phyloP scores from a whole-genome alignment of 768 basidiomycete genomes.

The Antrodiella citrinella region DNA sequence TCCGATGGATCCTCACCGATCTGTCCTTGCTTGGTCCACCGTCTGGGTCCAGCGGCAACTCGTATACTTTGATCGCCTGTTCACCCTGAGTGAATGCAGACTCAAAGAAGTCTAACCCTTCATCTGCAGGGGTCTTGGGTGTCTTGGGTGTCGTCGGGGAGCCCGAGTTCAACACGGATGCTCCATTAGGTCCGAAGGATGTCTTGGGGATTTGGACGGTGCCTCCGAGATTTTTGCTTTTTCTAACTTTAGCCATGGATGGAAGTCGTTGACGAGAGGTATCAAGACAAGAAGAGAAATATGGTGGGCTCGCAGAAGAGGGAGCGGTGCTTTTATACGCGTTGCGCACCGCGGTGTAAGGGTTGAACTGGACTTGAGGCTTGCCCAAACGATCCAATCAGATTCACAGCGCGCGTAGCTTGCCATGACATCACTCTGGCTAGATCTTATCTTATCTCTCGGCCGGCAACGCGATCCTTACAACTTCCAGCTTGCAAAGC shows the following conservation, averaged over 20 bases:
- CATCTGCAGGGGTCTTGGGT: slow-evolving; percentile 88
- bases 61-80: slow-evolving; percentile 72
- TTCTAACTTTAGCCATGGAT: background rate
- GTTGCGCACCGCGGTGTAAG: too few species aligned
- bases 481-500: too few species aligned
- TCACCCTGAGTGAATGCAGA: slow-evolving; percentile 43
- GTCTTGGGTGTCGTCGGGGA: slow-evolving; percentile 31
- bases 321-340: too few species aligned
- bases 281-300: background rate
- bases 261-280: background rate
- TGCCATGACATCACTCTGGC: too few species aligned
- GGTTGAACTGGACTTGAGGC: too few species aligned
- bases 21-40: slow-evolving; percentile 84
- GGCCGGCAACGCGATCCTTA: too few species aligned
- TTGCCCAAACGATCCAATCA: too few species aligned
- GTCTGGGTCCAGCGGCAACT: slow-evolving; percentile 79
- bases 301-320: background rate
- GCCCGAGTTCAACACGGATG: background rate
- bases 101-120: slow-evolving; percentile 84
- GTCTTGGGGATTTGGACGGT: background rate
- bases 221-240: background rate
- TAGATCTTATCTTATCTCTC: too few species aligned
- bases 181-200: background rate
- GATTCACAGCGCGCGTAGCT: too few species aligned
- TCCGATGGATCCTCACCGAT: slow-evolving; percentile 54